Evolutionary conservation across 176 grass and related monocot genomes (phyloP).

Genomic region (sorghum (Sorghum bicolor)): DNA sequence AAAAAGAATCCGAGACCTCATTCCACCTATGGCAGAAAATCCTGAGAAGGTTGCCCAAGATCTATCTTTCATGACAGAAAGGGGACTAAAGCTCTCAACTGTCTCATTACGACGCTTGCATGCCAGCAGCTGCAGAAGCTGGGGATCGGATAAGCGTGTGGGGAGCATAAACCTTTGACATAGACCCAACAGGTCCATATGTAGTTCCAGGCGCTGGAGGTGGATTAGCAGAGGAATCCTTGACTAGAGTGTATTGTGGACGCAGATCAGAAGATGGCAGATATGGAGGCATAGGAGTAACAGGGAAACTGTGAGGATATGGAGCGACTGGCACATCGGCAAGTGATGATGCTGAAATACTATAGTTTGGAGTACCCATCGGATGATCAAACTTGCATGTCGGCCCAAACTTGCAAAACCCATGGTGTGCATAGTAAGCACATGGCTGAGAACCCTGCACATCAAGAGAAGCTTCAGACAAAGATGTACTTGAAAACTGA

Average conservation of each 20-base stretch:
- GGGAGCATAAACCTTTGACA: constrained; percentile 47
- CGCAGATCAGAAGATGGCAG: constrained; percentile 44
- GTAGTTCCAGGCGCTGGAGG: constrained; percentile 29
- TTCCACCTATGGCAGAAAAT: constrained; percentile 30
- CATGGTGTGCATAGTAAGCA: constrained; percentile 61
- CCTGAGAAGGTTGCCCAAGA: constrained; percentile 25
- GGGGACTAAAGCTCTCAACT: constrained; percentile 24
- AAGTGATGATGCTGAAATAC: constrained; percentile 52
- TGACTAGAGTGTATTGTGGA: constrained; percentile 41
- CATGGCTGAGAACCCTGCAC: constrained; percentile 71
- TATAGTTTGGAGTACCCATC: constrained; percentile 53
- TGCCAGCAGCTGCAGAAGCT: constrained; percentile 28
- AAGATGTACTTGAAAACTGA: not conserved
- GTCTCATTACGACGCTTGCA: constrained; percentile 21
- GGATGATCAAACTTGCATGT: constrained; percentile 85
- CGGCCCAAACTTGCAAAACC: constrained; percentile 69
- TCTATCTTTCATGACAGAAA: constrained; percentile 26
- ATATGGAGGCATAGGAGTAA: constrained; percentile 47
- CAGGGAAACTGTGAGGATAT: constrained; percentile 44
- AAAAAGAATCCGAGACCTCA: constrained; percentile 42
- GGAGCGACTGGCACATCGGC: constrained; percentile 55
- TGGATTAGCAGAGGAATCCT: constrained; percentile 36
- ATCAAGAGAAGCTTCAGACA: constrained; percentile 19
- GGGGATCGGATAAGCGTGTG: constrained; percentile 53
- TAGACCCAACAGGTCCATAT: constrained; percentile 35